Base-by-base conservation (phyloP, 371 early-diverging fungal genomes). In the Paraphysoderma sedebokerense region DNA sequence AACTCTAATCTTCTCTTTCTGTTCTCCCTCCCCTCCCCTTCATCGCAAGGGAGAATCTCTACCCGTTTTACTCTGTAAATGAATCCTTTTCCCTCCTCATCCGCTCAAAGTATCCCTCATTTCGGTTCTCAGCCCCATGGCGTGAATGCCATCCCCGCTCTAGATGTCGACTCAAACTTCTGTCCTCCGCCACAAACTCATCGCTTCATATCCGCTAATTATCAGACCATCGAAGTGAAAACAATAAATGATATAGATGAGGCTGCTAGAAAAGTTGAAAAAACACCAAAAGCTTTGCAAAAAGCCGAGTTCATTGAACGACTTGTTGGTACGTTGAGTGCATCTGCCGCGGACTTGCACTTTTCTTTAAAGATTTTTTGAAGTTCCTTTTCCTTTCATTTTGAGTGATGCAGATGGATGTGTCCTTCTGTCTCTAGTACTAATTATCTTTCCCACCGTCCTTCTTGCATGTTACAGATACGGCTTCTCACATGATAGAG, bases 401-500 rank as follows among this genome's bases (percentile, higher is more conserved):
- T n/a, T n/a, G 20, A 15, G 11, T 33, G 3, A 13, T 27, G 20
- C 27, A 38, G 20, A 40, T 32, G 28, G 31, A 9, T 19, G 15
- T 26, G 20, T 23, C 26, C 29, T 11, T n/a, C 33, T 20, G 19
- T 31, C 22, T n/a, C 47, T 28, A 13, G 11, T 23, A 35, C 39
- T 29, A 17, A n/a, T 41, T 47, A 20, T 17, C 36, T 52, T 5
- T 27, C 19, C 20, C 26, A 20, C 42, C 35, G 20, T 24, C 23
- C 52, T 28, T 27, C n/a, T 38, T 22, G 1, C 27, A 12, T 13
- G 33, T 28, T 20, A 17, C 22, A 65, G 66, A 63, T 38, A 61
- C 65, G n/a, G 62, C 65, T 36, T 55, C 62, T 2, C 51, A 57
- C 17, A 56, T 66, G 28, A 65, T 66, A 38, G 62, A 62, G 44